Percentiles rank a stretch among this genome's conserved stretches.
Conservation (phyloP, 2,329 filamentous ascomycete genomes). For the Cladophialophora yegresii region DNA sequence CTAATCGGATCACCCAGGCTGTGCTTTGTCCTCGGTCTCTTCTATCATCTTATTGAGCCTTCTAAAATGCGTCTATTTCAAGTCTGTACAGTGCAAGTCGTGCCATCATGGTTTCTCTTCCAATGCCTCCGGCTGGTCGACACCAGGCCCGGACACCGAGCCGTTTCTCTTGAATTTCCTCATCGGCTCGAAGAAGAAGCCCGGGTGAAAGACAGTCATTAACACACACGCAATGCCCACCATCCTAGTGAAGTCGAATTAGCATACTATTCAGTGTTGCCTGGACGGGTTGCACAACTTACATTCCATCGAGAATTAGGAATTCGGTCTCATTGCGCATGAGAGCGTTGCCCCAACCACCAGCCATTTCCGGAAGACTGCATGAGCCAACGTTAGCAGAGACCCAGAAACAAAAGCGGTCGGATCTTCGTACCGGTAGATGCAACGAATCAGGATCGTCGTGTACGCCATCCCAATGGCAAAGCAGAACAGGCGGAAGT, state of each 20-base stretch:
- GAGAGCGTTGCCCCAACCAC: constrained; percentile 51
- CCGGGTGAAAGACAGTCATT: constrained; percentile 50
- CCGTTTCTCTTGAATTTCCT: constrained; percentile 30
- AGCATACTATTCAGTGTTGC: constrained; percentile 5
- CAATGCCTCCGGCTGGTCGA: constrained; percentile 6
- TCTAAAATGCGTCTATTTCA: neutral
- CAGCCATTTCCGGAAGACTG: constrained; percentile 54
- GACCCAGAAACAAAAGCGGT: neutral
- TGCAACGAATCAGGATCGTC: constrained; percentile 48
- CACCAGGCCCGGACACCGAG: neutral
- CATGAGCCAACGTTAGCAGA: constrained; percentile 12
- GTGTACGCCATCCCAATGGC: constrained; percentile 42
- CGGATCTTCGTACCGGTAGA: constrained; percentile 44
- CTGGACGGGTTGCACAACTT: constrained; percentile 36
- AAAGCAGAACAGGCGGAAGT: constrained; percentile 33
- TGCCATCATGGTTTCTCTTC: constrained; percentile 1
- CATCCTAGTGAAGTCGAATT: constrained; percentile 45
- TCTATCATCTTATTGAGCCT: constrained; percentile 1
- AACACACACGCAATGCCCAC: constrained; percentile 46
- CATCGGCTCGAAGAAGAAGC: constrained; percentile 46
- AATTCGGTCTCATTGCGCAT: constrained; percentile 54
- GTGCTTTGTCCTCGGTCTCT: neutral
- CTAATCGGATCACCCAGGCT: neutral
- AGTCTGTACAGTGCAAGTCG: neutral
- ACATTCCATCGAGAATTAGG: constrained; percentile 53